Conservation (phyloP, 768 basidiomycete genomes). For the Xerocomellus intermedius region DNA sequence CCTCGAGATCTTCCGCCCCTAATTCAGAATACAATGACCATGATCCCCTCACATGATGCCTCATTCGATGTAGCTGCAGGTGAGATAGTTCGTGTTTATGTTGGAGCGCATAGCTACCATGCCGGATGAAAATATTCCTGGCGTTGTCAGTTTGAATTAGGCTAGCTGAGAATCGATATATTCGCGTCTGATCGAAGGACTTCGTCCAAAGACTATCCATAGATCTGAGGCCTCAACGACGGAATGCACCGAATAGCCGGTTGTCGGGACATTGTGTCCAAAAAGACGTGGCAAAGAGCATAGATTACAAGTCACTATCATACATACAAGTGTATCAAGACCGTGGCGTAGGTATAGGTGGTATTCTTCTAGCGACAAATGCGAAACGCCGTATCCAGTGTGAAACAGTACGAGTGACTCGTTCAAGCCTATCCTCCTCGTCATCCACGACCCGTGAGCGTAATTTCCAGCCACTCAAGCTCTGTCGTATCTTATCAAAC, state of each 20-base stretch:
- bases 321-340: not conserved
- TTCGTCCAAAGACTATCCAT: too few species aligned
- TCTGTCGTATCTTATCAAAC: constrained; percentile 21
- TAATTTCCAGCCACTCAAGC: constrained; percentile 11
- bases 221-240: too few species aligned
- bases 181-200: not conserved
- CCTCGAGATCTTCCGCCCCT: not conserved
- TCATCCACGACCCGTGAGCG: too few species aligned
- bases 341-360: constrained; percentile 8
- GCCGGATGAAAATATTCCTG: not conserved
- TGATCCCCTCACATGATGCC: not conserved
- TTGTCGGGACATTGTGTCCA: too few species aligned
- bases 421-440: not conserved
- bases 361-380: constrained; percentile 15
- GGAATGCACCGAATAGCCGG: too few species aligned
- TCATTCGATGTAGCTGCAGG: not conserved
- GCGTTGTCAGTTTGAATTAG: not conserved
- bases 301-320: not conserved
- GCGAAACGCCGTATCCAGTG: constrained; percentile 19
- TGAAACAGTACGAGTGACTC: not conserved
- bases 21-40: not conserved
- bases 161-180: not conserved
- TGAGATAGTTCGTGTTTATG: not conserved
- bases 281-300: too few species aligned
- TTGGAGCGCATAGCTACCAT: not conserved